A percentile compares a stretch with the other conserved stretches of the same genome.
phyloP scores from a whole-genome alignment of 345 rosid species.

The Lepidium aucheri region DNA sequence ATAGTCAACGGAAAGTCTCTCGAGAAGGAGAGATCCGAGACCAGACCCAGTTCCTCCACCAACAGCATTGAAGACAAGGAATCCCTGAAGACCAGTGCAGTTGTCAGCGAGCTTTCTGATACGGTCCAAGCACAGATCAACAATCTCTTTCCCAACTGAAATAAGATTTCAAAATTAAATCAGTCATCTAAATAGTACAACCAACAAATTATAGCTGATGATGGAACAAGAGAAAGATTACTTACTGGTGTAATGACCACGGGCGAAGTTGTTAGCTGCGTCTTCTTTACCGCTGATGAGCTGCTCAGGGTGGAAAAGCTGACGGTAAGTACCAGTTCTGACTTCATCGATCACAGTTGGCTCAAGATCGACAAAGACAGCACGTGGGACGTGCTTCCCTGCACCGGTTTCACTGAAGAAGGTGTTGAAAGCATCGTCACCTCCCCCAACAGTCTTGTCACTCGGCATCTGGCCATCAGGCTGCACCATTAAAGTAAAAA shows the following conservation, averaged over 20 bases:
- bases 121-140: conserved; percentile 70
- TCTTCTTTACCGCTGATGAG: conserved; percentile 78
- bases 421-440: conserved; percentile 78
- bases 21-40: conserved; percentile 68
- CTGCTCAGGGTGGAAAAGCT: conserved; percentile 56
- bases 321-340: conserved; percentile 52
- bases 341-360: conserved; percentile 73
- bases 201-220: neutral
- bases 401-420: conserved; percentile 79
- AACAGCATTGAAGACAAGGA: conserved; percentile 72
- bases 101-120: conserved; percentile 74
- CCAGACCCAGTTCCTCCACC: conserved; percentile 89
- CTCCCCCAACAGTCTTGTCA: conserved; percentile 72
- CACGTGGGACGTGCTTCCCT: conserved; percentile 75
- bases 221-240: neutral
- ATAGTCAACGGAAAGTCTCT: conserved; percentile 71
- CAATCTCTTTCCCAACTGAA: conserved; percentile 74
- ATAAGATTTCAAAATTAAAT: neutral
- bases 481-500: conserved; percentile 22
- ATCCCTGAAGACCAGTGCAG: conserved; percentile 82
- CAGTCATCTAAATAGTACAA: too few relatives aligned
- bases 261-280: conserved; percentile 81
- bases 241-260: conserved; percentile 74
- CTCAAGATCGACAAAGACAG: conserved; percentile 73
- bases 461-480: conserved; percentile 80